Conservation (phyloP, 179 eudicot species). For the Spinacia oleracea region DNA sequence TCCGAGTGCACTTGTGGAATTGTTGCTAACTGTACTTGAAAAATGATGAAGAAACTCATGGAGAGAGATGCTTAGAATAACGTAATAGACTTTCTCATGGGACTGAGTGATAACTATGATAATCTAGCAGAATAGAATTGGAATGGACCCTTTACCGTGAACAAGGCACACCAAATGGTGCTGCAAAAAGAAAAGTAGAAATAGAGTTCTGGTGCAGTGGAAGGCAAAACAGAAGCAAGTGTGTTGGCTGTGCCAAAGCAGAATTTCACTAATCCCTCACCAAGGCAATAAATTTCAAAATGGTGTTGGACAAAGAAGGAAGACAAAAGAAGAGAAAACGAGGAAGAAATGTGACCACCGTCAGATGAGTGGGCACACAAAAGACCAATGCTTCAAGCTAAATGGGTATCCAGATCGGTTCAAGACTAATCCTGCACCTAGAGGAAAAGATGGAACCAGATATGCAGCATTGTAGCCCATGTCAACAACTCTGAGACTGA, state of each 20-base stretch:
- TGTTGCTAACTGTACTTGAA: background rate
- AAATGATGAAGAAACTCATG: background rate
- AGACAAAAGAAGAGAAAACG: background rate
- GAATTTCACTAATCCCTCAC: no score
- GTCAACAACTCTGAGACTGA: no score
- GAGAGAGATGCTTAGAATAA: background rate
- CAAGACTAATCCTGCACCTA: no score
- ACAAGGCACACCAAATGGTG: background rate
- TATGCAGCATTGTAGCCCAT: no score
- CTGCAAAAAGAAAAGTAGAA: background rate
- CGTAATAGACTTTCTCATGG: background rate
- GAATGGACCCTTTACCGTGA: background rate
- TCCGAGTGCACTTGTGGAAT: constrained; percentile 3
- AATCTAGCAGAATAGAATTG: background rate
- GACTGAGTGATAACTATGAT: background rate
- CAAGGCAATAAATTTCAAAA: background rate
- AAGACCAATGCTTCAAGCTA: background rate
- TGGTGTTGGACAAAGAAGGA: background rate
- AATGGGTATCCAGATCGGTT: no score
- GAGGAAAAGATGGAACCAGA: no score
- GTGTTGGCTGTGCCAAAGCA: no score
- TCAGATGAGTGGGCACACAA: background rate
- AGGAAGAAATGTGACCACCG: background rate
- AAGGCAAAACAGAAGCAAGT: background rate
- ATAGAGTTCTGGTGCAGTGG: background rate